A percentile compares a stretch with the other conserved stretches of the same genome.
phyloP scores from a whole-genome alignment of 306 rosid genomes.

The Macrotyloma uniflorum region DNA sequence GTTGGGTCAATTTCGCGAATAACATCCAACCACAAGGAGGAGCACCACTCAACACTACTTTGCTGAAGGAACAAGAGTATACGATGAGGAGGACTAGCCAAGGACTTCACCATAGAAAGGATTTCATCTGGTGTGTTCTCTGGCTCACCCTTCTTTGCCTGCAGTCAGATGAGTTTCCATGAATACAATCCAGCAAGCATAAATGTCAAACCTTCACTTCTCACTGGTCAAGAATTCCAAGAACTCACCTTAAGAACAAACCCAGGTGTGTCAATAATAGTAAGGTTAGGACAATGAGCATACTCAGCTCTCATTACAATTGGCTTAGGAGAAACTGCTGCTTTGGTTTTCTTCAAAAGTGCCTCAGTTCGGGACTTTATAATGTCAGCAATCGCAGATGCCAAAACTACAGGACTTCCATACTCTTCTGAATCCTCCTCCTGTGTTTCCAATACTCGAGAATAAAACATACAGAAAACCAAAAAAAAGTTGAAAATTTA shows the following conservation, averaged over 20 bases:
- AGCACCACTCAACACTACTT: slow-evolving; percentile 99
- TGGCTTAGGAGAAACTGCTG: slow-evolving; percentile 91
- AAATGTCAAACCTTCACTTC: slow-evolving; percentile 18
- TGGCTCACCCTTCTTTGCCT: slow-evolving; percentile 98
- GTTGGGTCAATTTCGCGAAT: slow-evolving; percentile 92
- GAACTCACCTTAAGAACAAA: slow-evolving; percentile 88
- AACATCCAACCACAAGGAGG: slow-evolving; percentile 90
- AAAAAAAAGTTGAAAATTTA: not conserved
- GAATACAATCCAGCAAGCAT: not conserved
- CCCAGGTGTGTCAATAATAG: slow-evolving; percentile 97
- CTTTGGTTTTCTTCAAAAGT: slow-evolving; percentile 72
- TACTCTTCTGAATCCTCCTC: slow-evolving; percentile 97
- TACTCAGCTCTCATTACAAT: slow-evolving; percentile 95
- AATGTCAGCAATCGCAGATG: slow-evolving; percentile 81
- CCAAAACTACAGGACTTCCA: slow-evolving; percentile 75
- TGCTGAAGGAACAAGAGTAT: slow-evolving; percentile 93
- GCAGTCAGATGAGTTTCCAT: slow-evolving; percentile 32
- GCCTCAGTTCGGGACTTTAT: slow-evolving; percentile 85
- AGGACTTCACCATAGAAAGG: slow-evolving; percentile 90
- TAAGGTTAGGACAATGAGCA: slow-evolving; percentile 92
- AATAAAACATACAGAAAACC: not conserved
- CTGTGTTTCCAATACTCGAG: slow-evolving; percentile 48
- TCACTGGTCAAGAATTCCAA: not conserved
- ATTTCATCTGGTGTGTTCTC: slow-evolving; percentile 92
- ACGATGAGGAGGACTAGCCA: slow-evolving; percentile 94